Base-by-base conservation (phyloP, 306 rosid genomes). In the Lathyrus sativus region DNA sequence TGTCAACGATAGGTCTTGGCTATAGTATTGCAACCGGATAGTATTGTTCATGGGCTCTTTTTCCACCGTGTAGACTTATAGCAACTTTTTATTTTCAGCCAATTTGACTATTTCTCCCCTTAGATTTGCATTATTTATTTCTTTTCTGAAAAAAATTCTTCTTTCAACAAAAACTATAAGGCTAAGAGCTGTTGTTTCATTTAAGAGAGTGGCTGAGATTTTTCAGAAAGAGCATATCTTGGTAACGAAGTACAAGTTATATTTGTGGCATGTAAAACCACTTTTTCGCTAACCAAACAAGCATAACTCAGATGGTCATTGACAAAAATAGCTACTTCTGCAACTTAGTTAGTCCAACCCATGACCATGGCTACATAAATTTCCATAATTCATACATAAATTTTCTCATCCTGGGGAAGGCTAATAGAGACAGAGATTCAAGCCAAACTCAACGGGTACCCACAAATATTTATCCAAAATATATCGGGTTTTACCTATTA, bases 61-160 rank as follows among this genome's bases (percentile, higher is more conserved):
- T 57, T 7, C 24, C 45, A 33, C 65, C 26, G 5, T 9, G n/a
- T 35, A 59, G 8, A n/a, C 58, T 42, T 49, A 28, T 35, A 11
- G 63, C 65, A 73, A 50, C 18, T 8, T 63, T 38, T 15, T 9
- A 33, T 12, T 8, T 62, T 26, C 5, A 31, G 53, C 59, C 62
- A 64, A 65, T 64, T 54, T 54, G 50, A 54, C 58, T 63, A 51
- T 15, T 28, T n/a, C 48, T 39, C 33, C 57, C 22, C 71, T 8
- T 43, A 26, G 45, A 53, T 42, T 57, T 64, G 35, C 53, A 67
- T 49, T 33, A 45, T 14, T 61, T 13, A 26, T 26, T 62, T 51
- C 22, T 24, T 14, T 2, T 46, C 18, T 31, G 35, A 31, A 31
- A 31, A 31, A 31, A 31, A 4, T 31, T 31, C 35, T 31, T 31